Evolutionary conservation across 192 early-diverging fungal species (phyloP).

Genomic region (Lunasporangiospora selenospora): DNA sequence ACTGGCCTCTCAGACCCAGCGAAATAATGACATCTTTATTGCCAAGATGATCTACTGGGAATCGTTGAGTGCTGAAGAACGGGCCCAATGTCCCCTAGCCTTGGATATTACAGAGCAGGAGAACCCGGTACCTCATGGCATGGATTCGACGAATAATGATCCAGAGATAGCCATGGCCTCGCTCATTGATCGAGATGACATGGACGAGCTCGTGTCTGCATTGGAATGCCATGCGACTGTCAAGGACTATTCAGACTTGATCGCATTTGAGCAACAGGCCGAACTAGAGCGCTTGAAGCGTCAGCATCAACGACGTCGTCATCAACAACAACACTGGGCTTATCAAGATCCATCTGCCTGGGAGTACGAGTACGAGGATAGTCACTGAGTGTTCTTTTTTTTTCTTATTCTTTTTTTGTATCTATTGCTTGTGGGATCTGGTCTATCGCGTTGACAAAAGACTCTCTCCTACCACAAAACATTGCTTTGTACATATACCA

Average conservation of each 20-base stretch:
- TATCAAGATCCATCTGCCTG: too few relatives aligned
- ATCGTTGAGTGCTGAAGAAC: slow-evolving; percentile 19
- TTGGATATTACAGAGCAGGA: too few relatives aligned
- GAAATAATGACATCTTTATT: slow-evolving; percentile 32
- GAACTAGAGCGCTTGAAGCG: slow-evolving; percentile 12
- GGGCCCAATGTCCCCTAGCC: slow-evolving; percentile 37
- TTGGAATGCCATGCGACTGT: slow-evolving; percentile 28
- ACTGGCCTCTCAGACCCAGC: slow-evolving; percentile 33
- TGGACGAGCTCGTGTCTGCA: slow-evolving; percentile 26
- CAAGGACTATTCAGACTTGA: slow-evolving; percentile 36
- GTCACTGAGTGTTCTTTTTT: neutral
- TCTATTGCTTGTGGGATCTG: too few relatives aligned
- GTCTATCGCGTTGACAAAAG: too few relatives aligned
- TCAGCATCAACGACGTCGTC: too few relatives aligned
- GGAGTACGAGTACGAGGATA: too few relatives aligned
- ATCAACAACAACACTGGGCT: neutral
- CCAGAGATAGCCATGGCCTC: too few relatives aligned
- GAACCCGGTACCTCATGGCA: too few relatives aligned
- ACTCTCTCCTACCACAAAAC: too few relatives aligned
- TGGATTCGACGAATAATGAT: too few relatives aligned
- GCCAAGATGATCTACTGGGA: slow-evolving; percentile 48
- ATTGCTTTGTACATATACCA: too few relatives aligned
- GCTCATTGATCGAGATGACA: slow-evolving; percentile 6
- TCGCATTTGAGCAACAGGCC: slow-evolving; percentile 24
- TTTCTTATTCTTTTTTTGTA: neutral